Percentiles rank a stretch among this genome's conserved stretches.
Conservation (phyloP, 129 eudicot species). For the Silybum marianum region DNA sequence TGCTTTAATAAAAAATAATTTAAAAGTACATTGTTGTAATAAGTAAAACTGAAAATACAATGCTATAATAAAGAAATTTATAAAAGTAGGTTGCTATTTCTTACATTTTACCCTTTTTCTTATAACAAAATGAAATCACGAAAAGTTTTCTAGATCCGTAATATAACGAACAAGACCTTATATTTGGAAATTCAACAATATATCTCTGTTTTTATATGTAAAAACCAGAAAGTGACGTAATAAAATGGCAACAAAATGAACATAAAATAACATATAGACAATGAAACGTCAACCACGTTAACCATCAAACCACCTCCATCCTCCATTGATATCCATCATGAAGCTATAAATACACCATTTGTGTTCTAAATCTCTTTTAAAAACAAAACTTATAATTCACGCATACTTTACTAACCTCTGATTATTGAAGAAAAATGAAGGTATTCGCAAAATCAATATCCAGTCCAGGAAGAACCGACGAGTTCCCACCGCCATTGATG, state of each 20-base stretch:
- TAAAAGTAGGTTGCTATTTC: too few relatives aligned
- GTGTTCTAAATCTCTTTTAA: background rate
- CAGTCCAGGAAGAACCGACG: constrained; percentile 64
- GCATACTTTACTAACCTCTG: background rate
- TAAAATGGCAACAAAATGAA: background rate
- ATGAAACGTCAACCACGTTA: constrained; percentile 35
- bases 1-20: too few relatives aligned
- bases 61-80: too few relatives aligned
- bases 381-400: background rate
- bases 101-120: too few relatives aligned
- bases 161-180: too few relatives aligned
- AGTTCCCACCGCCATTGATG: constrained; percentile 66
- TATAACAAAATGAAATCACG: too few relatives aligned
- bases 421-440: constrained; percentile 29
- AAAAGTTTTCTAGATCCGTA: too few relatives aligned
- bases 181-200: too few relatives aligned
- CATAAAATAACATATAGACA: constrained; percentile 32
- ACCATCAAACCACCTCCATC: constrained; percentile 27
- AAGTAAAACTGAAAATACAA: too few relatives aligned
- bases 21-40: too few relatives aligned
- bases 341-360: constrained; percentile 25
- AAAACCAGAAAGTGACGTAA: background rate
- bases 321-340: constrained; percentile 9
- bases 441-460: constrained; percentile 48
- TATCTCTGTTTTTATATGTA: background rate